Evolutionary conservation across 495 filamentous ascomycete species (phyloP), one percentile per base, ranked within the genome.

Genomic region (Pseudomonodictys pantanalensis): DNA sequence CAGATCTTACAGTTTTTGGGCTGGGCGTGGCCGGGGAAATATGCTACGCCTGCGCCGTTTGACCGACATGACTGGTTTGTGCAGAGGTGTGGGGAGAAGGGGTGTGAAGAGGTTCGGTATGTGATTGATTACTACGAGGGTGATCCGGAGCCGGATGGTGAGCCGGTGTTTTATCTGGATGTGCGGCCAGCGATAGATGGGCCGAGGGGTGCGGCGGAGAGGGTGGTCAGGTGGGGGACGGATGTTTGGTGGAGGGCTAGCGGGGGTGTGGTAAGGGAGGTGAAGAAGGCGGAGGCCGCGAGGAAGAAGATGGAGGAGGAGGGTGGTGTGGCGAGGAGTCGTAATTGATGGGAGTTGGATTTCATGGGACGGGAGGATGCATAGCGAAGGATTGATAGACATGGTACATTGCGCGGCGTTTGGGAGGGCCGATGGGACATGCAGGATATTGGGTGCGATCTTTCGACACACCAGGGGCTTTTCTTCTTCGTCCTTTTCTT

Each of bases 61-160:
- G 93, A 98, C 74, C 84, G 93, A 52, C 93, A 98, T 68, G 93
- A 98, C 70, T 98, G 93, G 93, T 97, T 85, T 68, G 87, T 98
- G 24, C 79, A 86, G 64, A 81, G 93, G 41, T 79, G 17, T 73
- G 83, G 35, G 15, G 80, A 82, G 4, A 78, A 82, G 17, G 56
- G 74, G 62, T 72, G 69, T 55, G 85, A 83, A 69, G 90, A 97
- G 78, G 79, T 96, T 42, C 81, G 93, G 58, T 99, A 99, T 70
- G 87, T 99, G 48, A 99, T 99, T 67, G 93, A 99, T 69, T 99
- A 97, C 72, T 99, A 99, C 73, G 86, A 86, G 7, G 95, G 84
- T 0, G 84, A 86, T 17, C 87, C 89, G 0, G 93, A 98, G 64
- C 85, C 88, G 3, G 91, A 84, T 0, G 93, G 93, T 1, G 91